Evolutionary conservation across 768 basidiomycete species (phyloP).

Genomic region (Boletus rufocinnamomeus): DNA sequence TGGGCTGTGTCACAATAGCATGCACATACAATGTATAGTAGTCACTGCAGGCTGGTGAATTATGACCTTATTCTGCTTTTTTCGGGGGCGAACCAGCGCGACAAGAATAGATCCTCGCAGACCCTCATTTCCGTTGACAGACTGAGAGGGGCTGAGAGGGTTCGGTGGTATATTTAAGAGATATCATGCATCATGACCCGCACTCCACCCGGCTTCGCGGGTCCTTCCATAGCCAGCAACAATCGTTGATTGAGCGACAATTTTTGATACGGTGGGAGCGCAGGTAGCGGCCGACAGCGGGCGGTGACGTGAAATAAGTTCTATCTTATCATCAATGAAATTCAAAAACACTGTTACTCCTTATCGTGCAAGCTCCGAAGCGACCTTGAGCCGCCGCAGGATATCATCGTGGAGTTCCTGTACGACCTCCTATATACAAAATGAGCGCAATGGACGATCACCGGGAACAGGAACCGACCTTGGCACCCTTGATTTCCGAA

Average conservation of each 20-base stretch:
- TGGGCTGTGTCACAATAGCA: conserved; percentile 20
- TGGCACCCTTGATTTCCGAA: conserved; percentile 42
- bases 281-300: conserved; percentile 1
- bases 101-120: neutral
- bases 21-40: conserved; percentile 22
- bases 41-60: conserved; percentile 12
- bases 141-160: conserved; percentile 9
- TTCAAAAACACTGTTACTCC: conserved; percentile 18
- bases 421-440: conserved; percentile 50
- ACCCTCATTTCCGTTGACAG: conserved; percentile 19
- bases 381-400: conserved; percentile 35
- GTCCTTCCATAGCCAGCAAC: conserved; percentile 7
- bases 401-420: conserved; percentile 53
- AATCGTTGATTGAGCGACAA: conserved; percentile 8
- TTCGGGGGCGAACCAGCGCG: neutral
- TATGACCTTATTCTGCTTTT: neutral
- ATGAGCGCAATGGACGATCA: conserved; percentile 3
- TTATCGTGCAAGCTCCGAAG: conserved; percentile 28
- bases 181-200: conserved; percentile 9
- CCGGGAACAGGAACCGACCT: conserved; percentile 33
- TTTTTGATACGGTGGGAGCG: conserved; percentile 25
- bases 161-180: conserved; percentile 10
- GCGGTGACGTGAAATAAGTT: conserved; percentile 6
- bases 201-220: conserved; percentile 5
- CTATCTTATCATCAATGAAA: conserved; percentile 25